These are phyloP conservation scores for Cryptococcus depauperatus DNA, from an alignment of 1,284 basidiomycete species.

Conservation along the genomic window DNA sequence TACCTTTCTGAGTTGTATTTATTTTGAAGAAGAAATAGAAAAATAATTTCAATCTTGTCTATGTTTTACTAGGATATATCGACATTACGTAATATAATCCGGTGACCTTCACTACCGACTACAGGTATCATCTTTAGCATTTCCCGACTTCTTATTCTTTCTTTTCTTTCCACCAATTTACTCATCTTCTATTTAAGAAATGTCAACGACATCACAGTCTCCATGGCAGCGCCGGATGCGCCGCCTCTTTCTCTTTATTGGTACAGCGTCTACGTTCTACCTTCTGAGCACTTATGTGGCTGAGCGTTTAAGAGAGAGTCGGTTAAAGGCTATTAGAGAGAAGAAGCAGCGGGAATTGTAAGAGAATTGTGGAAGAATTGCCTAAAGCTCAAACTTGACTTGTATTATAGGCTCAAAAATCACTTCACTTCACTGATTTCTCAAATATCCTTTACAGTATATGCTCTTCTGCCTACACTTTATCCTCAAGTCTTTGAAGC, in stretches of 20 bases:
- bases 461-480: constrained; percentile 43
- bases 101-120: no score
- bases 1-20: no score
- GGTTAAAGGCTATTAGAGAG: constrained; percentile 31
- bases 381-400: not conserved
- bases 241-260: constrained; percentile 25
- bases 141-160: no score
- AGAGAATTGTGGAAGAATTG: constrained; percentile 6
- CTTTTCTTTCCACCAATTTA: not conserved
- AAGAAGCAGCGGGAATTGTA: constrained; percentile 31
- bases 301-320: constrained; percentile 33
- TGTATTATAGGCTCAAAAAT: constrained; percentile 32
- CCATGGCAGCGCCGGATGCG: constrained; percentile 33
- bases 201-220: constrained; percentile 2
- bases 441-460: constrained; percentile 43
- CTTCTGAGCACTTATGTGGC: constrained; percentile 29
- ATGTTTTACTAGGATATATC: no score
- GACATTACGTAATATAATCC: no score
- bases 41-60: no score
- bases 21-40: no score
- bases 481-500: constrained; percentile 33
- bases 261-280: constrained; percentile 33
- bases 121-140: no score
- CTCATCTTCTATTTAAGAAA: not conserved
- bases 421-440: constrained; percentile 42